Evolutionary conservation across 805 yeast genomes (phyloP).

Genomic region (Ogataea angusta): DNA sequence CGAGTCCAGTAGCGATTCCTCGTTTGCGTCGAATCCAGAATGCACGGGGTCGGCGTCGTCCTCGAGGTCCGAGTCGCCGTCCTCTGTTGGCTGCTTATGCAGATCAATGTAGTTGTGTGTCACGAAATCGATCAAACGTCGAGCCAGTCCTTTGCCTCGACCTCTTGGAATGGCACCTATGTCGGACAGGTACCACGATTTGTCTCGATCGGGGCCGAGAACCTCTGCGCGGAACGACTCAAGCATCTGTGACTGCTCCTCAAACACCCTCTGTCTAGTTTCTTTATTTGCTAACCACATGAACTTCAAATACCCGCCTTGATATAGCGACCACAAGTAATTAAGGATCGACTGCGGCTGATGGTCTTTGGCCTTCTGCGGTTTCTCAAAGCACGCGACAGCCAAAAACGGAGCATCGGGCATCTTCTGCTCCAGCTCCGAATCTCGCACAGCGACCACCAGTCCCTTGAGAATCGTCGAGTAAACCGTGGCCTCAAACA

Average conservation of each 20-base stretch:
- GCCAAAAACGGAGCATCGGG: conserved; percentile 46
- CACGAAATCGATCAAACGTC: conserved; percentile 47
- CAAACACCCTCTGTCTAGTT: conserved; percentile 47
- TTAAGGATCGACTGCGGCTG: conserved; percentile 31
- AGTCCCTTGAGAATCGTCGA: conserved; percentile 50
- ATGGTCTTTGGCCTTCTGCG: conserved; percentile 18
- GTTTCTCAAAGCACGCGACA: conserved; percentile 48
- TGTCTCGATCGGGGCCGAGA: conserved; percentile 37
- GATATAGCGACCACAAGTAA: conserved; percentile 33
- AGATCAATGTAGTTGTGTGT: conserved; percentile 43
- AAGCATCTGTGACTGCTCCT: conserved; percentile 48
- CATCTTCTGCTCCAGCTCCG: conserved; percentile 39
- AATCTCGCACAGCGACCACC: conserved; percentile 48
- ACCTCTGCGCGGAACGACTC: conserved; percentile 42
- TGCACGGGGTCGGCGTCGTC: conserved; percentile 12
- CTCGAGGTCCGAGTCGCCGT: conserved; percentile 21
- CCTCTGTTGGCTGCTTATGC: conserved; percentile 18
- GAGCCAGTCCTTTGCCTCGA: conserved; percentile 58
- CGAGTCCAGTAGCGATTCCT: conserved; percentile 30
- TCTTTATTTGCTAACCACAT: conserved; percentile 37
- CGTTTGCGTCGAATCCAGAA: conserved; percentile 19
- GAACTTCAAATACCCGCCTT: conserved; percentile 33
- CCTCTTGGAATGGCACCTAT: conserved; percentile 56
- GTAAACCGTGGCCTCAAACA: conserved; percentile 52
- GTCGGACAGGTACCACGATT: conserved; percentile 57